Percentiles rank a stretch among this genome's conserved stretches.
Evolutionary conservation across 129 eudicot species (phyloP).

Genomic region (Heracleum sosnowskyi): DNA sequence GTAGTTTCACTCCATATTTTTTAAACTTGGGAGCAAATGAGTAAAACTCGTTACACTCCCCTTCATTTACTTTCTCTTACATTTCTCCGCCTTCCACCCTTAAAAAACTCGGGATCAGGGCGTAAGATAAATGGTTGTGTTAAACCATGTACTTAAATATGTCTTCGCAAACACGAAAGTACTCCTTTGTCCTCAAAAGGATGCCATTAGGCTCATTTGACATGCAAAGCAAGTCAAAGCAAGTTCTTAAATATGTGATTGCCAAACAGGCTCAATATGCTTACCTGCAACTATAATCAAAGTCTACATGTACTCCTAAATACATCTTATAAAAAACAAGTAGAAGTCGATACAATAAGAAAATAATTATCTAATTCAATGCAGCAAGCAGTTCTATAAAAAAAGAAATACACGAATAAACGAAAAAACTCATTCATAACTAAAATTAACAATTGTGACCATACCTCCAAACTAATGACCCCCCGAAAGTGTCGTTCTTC

Average conservation of each 20-base stretch:
- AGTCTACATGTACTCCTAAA: background rate
- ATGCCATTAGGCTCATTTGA: background rate
- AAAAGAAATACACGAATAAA: background rate
- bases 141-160: background rate
- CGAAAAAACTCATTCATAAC: background rate
- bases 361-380: background rate
- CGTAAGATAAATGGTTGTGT: background rate
- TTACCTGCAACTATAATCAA: background rate
- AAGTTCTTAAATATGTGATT: too few species aligned
- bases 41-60: too few species aligned
- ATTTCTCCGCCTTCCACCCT: too few species aligned
- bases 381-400: background rate
- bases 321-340: background rate
- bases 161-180: background rate
- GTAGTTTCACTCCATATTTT: too few species aligned
- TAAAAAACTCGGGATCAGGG: too few species aligned
- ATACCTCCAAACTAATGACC: constrained; percentile 89
- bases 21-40: too few species aligned
- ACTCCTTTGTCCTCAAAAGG: background rate
- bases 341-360: background rate
- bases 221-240: background rate
- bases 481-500: constrained; percentile 96
- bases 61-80: too few species aligned
- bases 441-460: background rate
- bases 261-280: too few species aligned